Percentiles rank a stretch among this genome's conserved stretches.
Conservation (phyloP, 495 filamentous ascomycete species). For the Xylaria cubensis region DNA sequence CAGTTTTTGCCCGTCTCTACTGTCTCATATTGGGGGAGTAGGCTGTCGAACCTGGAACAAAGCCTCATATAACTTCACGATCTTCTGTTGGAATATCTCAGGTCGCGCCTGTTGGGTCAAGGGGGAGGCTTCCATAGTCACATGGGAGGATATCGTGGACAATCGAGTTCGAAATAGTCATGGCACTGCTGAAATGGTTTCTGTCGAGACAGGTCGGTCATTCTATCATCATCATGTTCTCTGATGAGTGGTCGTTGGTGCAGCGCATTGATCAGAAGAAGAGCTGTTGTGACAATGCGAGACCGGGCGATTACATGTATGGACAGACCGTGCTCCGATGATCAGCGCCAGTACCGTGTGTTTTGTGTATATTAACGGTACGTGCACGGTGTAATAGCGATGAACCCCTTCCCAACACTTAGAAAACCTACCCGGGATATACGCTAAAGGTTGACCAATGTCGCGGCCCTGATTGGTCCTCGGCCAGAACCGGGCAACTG, state of each 20-base stretch:
- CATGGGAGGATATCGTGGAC: slow-evolving; percentile 16
- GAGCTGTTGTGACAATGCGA: background rate
- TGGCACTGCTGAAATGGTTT: slow-evolving; percentile 7
- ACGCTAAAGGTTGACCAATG: slow-evolving; percentile 40
- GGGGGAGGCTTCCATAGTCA: slow-evolving; percentile 83
- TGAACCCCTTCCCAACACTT: background rate
- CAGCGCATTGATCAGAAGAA: slow-evolving; percentile 11
- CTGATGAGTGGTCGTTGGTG: background rate
- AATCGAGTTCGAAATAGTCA: slow-evolving; percentile 15
- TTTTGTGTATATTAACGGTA: background rate
- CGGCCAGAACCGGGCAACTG: slow-evolving; percentile 42
- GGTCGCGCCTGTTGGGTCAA: slow-evolving; percentile 92
- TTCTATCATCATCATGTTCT: slow-evolving; percentile 12
- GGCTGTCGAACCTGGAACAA: slow-evolving; percentile 75
- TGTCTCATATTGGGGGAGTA: slow-evolving; percentile 22
- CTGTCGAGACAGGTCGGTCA: slow-evolving; percentile 15
- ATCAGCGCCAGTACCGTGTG: background rate
- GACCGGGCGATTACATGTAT: background rate
- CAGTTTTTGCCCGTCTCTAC: slow-evolving; percentile 34
- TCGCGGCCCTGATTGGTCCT: slow-evolving; percentile 45
- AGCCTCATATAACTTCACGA: slow-evolving; percentile 85
- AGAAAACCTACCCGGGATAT: slow-evolving; percentile 15
- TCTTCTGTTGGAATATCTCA: slow-evolving; percentile 89
- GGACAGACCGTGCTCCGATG: background rate
- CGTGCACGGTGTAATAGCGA: background rate